These are phyloP conservation scores for Panaeolus papilionaceus DNA, from an alignment of 768 basidiomycete genomes.

Conservation along the genomic window DNA sequence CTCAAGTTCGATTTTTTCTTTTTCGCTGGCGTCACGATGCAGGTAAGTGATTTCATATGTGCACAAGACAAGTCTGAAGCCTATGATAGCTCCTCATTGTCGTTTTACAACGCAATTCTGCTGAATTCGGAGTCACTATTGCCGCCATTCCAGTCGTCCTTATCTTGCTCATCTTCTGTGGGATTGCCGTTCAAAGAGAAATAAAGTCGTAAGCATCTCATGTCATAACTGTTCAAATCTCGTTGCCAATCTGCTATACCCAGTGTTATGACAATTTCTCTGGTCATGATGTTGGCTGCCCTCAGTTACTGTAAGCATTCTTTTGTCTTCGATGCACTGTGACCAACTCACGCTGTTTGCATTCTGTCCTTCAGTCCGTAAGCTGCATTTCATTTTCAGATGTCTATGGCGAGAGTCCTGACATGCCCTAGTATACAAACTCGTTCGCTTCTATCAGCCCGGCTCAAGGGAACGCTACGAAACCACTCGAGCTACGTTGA, in stretches of 20 bases:
- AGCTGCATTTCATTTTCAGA: conserved; percentile 26
- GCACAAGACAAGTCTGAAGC: conserved; percentile 5
- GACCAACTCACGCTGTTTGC: conserved; percentile 11
- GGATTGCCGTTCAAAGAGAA: conserved; percentile 77
- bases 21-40: conserved; percentile 88
- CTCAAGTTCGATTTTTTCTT: conserved; percentile 92
- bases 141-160: conserved; percentile 85
- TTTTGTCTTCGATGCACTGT: conserved; percentile 1
- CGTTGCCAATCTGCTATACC: conserved; percentile 15
- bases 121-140: conserved; percentile 84
- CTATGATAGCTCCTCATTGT: conserved; percentile 74
- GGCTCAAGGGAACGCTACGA: conserved; percentile 56
- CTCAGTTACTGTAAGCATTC: conserved; percentile 74
- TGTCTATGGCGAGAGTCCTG: background rate
- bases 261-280: conserved; percentile 75
- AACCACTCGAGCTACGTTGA: conserved; percentile 81
- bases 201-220: conserved; percentile 66
- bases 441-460: conserved; percentile 83
- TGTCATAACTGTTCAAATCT: background rate
- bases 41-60: conserved; percentile 47
- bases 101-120: conserved; percentile 64
- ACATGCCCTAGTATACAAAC: conserved; percentile 71
- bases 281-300: conserved; percentile 81
- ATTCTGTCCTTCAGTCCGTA: conserved; percentile 41
- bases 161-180: conserved; percentile 66